These are phyloP conservation scores for Lachnellula cervina DNA, from an alignment of 2,329 filamentous ascomycete species.

Conservation along the genomic window DNA sequence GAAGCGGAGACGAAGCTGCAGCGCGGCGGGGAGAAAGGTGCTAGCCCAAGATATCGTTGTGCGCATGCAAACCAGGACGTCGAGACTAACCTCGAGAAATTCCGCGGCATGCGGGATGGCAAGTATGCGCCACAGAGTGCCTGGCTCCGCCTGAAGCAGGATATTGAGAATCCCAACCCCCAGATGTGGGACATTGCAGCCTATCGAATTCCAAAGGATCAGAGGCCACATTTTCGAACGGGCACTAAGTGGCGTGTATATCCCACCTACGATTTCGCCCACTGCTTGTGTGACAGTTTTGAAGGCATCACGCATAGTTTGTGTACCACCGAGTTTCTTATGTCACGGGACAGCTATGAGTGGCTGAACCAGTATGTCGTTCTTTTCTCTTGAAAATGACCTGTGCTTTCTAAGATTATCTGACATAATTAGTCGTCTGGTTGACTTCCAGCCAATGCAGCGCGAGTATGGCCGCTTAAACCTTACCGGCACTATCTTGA, in stretches of 20 bases:
- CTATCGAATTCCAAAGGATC: conserved; percentile 71
- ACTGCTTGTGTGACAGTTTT: conserved; percentile 86
- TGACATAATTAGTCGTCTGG: conserved; percentile 59
- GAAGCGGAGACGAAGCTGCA: conserved; percentile 77
- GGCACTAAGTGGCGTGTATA: conserved; percentile 82
- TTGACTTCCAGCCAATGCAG: conserved; percentile 86
- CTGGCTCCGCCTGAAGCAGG: conserved; percentile 85
- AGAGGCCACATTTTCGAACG: conserved; percentile 63
- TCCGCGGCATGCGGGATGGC: conserved; percentile 81
- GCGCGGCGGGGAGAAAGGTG: conserved; percentile 60
- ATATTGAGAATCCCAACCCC: conserved; percentile 72
- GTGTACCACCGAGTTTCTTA: conserved; percentile 85
- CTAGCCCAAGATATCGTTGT: conserved; percentile 70
- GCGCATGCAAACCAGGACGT: conserved; percentile 66
- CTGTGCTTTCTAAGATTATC: background rate
- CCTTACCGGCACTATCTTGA: conserved; percentile 77
- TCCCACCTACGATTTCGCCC: conserved; percentile 85
- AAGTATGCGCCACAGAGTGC: conserved; percentile 79
- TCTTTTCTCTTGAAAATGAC: background rate
- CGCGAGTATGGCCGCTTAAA: conserved; percentile 73
- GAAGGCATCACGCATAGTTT: conserved; percentile 85
- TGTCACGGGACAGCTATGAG: conserved; percentile 78
- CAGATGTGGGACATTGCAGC: conserved; percentile 93
- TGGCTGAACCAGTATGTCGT: conserved; percentile 47
- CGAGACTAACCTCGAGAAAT: conserved; percentile 50